Conservation (phyloP, 345 rosid species). For the Dipteronia sinensis region DNA sequence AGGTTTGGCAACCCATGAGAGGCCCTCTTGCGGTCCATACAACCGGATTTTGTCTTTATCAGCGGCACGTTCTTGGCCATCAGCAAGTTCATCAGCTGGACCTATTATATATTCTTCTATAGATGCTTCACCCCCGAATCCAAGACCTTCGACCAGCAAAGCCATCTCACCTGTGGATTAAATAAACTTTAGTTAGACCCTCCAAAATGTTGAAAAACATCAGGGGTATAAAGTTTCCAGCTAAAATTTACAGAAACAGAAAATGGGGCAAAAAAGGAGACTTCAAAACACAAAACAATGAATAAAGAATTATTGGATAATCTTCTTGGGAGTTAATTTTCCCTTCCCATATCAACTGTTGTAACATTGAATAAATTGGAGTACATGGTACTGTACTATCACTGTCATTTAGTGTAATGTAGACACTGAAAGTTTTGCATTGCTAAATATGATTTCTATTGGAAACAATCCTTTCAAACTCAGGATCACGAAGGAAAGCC, state of each 20-base stretch:
- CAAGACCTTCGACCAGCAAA: slow-evolving; percentile 93
- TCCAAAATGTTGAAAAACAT: slow-evolving; percentile 1
- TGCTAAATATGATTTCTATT: too few species aligned
- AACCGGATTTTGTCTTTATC: slow-evolving; percentile 72
- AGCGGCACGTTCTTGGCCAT: slow-evolving; percentile 47
- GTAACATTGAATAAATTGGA: not conserved
- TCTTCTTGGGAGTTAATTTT: not conserved
- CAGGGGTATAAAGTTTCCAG: not conserved
- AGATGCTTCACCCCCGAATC: slow-evolving; percentile 83
- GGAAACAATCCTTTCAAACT: too few species aligned
- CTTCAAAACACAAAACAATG: not conserved
- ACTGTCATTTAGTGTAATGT: too few species aligned
- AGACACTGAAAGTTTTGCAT: too few species aligned
- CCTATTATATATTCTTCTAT: slow-evolving; percentile 89
- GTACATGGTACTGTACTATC: not conserved
- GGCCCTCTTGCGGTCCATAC: slow-evolving; percentile 79
- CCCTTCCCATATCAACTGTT: not conserved
- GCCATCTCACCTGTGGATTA: slow-evolving; percentile 89
- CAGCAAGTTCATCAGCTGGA: slow-evolving; percentile 65
- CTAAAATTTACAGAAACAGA: not conserved
- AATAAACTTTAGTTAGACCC: slow-evolving; percentile 20
- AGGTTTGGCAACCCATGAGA: slow-evolving; percentile 87
- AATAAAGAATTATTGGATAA: not conserved
- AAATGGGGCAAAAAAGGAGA: not conserved
- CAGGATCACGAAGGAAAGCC: too few species aligned